Evolutionary conservation across 192 early-diverging fungal genomes (phyloP).

Genomic region (Umbelopsis ramanniana): DNA sequence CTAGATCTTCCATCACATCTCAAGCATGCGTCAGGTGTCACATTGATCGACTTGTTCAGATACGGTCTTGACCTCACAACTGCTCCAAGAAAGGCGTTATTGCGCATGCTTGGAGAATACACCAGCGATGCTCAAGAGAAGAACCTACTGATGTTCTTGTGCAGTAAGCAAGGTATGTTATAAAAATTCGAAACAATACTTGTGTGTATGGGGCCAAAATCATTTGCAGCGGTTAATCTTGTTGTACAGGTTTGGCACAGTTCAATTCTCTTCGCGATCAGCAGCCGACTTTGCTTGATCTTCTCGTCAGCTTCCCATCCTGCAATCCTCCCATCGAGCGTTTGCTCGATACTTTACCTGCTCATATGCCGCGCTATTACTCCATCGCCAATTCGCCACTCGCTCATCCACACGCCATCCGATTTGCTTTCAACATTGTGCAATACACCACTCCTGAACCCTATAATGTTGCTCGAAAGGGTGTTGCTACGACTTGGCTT

Average conservation of each 20-base stretch:
- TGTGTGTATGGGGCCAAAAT: not conserved
- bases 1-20: constrained; percentile 59
- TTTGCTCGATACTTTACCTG: constrained; percentile 78
- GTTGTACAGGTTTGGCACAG: constrained; percentile 48
- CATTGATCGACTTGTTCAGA: constrained; percentile 66
- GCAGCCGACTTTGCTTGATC: constrained; percentile 76
- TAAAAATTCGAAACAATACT: too few relatives aligned
- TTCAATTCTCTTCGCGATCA: constrained; percentile 74
- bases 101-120: constrained; percentile 85
- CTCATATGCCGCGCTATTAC: constrained; percentile 87
- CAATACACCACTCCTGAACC: constrained; percentile 60
- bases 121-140: constrained; percentile 72
- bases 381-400: constrained; percentile 79
- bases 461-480: constrained; percentile 50
- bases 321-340: constrained; percentile 69
- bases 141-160: constrained; percentile 76
- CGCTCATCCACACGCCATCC: constrained; percentile 49
- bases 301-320: constrained; percentile 81
- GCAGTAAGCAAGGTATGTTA: constrained; percentile 70
- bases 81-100: constrained; percentile 76
- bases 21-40: constrained; percentile 45
- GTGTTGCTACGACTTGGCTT: constrained; percentile 85
- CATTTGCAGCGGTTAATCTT: not conserved
- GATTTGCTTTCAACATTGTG: constrained; percentile 90
- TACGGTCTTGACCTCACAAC: constrained; percentile 79